These are phyloP conservation scores for Aquilaria yunnanensis DNA, from an alignment of 345 rosid genomes.

Conservation along the genomic window DNA sequence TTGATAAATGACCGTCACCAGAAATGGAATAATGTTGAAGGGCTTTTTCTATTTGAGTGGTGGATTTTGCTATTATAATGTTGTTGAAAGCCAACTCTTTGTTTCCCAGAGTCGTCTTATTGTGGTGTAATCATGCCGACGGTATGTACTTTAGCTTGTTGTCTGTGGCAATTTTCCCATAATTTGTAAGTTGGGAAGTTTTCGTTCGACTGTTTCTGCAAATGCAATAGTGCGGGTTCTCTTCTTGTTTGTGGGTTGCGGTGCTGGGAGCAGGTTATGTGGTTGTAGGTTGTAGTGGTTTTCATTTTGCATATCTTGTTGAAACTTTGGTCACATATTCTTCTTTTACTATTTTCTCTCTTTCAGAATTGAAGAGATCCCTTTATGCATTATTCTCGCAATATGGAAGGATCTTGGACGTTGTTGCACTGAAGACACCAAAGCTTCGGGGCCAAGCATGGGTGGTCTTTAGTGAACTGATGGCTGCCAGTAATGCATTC, in stretches of 20 bases:
- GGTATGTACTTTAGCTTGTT: too few species aligned
- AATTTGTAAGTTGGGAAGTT: background rate
- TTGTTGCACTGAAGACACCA: conserved; percentile 92
- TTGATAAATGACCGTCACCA: too few species aligned
- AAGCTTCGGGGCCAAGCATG: conserved; percentile 98
- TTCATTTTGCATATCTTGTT: background rate
- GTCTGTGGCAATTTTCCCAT: background rate
- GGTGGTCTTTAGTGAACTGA: conserved; percentile 87
- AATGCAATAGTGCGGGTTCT: background rate
- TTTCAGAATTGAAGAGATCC: conserved; percentile 89
- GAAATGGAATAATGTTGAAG: too few species aligned
- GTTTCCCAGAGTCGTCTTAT: too few species aligned
- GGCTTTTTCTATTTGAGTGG: too few species aligned
- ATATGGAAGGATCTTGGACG: conserved; percentile 95
- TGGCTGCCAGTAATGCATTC: conserved; percentile 91
- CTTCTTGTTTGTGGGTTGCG: background rate
- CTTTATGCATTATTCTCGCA: conserved; percentile 93
- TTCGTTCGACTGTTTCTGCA: background rate
- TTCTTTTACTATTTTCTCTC: background rate
- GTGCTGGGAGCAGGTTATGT: too few species aligned
- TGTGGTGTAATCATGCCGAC: too few species aligned
- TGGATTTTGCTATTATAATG: too few species aligned
- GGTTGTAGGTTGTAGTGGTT: too few species aligned
- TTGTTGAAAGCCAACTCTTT: too few species aligned
- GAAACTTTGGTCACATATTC: background rate